phyloP scores from a whole-genome alignment of 192 early-diverging fungal species.

The Linnemannia schmuckeri region DNA sequence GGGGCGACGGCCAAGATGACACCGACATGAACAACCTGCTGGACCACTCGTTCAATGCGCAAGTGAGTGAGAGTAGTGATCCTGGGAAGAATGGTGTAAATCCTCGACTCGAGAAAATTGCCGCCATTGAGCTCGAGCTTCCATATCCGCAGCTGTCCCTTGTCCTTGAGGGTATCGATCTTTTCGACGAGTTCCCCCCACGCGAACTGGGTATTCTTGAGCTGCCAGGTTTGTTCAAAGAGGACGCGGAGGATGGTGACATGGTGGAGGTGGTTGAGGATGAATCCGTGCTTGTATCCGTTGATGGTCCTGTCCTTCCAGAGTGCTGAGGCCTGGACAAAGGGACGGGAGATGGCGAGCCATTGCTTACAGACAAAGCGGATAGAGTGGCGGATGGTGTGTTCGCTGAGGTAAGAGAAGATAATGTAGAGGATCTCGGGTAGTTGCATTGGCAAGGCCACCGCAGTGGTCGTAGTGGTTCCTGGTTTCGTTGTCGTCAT shows the following conservation, averaged over 20 bases:
- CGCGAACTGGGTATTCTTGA: slow-evolving; percentile 14
- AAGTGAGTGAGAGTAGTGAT: slow-evolving; percentile 11
- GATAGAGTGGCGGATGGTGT: not conserved
- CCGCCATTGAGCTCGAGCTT: not conserved
- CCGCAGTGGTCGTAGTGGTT: not conserved
- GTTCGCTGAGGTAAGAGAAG: slow-evolving; percentile 7
- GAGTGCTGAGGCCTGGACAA: not conserved
- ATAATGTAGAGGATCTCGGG: slow-evolving; percentile 15
- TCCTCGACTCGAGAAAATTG: slow-evolving; percentile 21
- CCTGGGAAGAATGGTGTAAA: slow-evolving; percentile 6
- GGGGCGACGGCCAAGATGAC: slow-evolving; percentile 11
- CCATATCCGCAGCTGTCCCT: not conserved
- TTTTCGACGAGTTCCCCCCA: slow-evolving; percentile 14
- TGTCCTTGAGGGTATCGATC: not conserved
- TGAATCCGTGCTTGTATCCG: slow-evolving; percentile 10
- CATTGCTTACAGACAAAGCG: slow-evolving; percentile 20
- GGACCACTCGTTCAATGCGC: slow-evolving; percentile 12
- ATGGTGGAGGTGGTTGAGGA: slow-evolving; percentile 8
- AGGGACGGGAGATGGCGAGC: not conserved
- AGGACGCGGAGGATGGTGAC: slow-evolving; percentile 11
- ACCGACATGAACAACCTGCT: slow-evolving; percentile 3
- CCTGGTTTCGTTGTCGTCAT: not conserved
- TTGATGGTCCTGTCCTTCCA: slow-evolving; percentile 10
- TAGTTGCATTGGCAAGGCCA: not conserved
- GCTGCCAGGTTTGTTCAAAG: slow-evolving; percentile 9